These are phyloP conservation scores for Hypoxylon lenormandii DNA, from an alignment of 495 filamentous ascomycete species.

Conservation along the genomic window DNA sequence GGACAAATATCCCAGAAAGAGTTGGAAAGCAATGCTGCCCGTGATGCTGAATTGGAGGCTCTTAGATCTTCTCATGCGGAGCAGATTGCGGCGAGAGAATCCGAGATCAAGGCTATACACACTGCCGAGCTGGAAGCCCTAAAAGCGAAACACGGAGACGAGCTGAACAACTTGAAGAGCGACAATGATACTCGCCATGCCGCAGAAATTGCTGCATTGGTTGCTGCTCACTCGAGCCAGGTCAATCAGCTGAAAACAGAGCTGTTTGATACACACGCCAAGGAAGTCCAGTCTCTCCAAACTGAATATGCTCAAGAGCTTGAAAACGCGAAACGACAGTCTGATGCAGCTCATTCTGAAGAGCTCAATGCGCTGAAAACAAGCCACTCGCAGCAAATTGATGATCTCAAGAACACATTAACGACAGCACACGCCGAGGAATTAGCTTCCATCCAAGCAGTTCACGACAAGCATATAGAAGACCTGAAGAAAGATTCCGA, in stretches of 20 bases:
- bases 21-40: conserved; percentile 42
- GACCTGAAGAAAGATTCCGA: conserved; percentile 30
- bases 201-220: conserved; percentile 45
- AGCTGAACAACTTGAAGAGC: conserved; percentile 50
- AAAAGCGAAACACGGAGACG: conserved; percentile 48
- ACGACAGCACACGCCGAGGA: conserved; percentile 45
- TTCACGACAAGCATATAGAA: conserved; percentile 55
- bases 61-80: conserved; percentile 44
- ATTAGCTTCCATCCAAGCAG: conserved; percentile 53
- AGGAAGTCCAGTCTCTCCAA: conserved; percentile 62
- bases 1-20: conserved; percentile 41
- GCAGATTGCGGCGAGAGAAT: conserved; percentile 40
- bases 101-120: conserved; percentile 46
- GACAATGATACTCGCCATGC: conserved; percentile 49
- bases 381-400: conserved; percentile 51
- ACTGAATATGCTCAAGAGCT: conserved; percentile 54
- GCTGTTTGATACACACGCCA: conserved; percentile 58
- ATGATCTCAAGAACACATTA: conserved; percentile 51
- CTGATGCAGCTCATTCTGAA: conserved; percentile 49
- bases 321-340: conserved; percentile 48
- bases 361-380: conserved; percentile 54
- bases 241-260: conserved; percentile 57
- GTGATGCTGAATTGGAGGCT: conserved; percentile 49
- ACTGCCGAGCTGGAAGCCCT: conserved; percentile 44
- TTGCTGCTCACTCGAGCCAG: conserved; percentile 37